phyloP scores from a whole-genome alignment of 2,329 filamentous ascomycete species.

The Colletotrichum melonis region DNA sequence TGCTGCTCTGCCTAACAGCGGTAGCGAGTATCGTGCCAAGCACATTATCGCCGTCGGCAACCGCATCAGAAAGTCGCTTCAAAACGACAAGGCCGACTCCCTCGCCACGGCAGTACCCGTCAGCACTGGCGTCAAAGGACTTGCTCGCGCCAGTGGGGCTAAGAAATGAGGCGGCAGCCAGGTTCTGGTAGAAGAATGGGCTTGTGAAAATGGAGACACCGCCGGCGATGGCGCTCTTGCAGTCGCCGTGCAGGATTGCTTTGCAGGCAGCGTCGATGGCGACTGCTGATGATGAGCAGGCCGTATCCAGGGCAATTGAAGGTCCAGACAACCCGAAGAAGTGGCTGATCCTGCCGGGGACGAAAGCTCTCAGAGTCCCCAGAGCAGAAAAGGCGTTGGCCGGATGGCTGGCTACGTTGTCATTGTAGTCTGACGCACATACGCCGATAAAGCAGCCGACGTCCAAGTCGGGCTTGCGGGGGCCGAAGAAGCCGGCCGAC shows the following conservation, averaged over 20 bases:
- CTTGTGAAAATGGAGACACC: conserved; percentile 41
- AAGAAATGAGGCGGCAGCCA: conserved; percentile 22
- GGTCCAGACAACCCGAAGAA: not conserved
- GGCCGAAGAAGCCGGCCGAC: conserved; percentile 39
- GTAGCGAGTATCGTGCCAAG: too few relatives aligned
- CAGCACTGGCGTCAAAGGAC: conserved; percentile 48
- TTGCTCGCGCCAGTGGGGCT: conserved; percentile 31
- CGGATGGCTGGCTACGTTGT: conserved; percentile 44
- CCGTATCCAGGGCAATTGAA: not conserved
- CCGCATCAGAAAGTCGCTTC: not conserved
- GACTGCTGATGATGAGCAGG: conserved; percentile 14
- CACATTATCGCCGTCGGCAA: not conserved
- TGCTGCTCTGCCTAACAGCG: too few relatives aligned
- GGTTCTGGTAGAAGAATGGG: conserved; percentile 37
- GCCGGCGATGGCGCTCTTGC: conserved; percentile 38
- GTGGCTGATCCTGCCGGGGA: not conserved
- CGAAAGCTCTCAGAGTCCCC: conserved; percentile 42
- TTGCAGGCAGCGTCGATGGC: conserved; percentile 42
- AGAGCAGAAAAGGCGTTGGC: conserved; percentile 46
- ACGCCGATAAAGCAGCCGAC: conserved; percentile 43
- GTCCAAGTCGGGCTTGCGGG: conserved; percentile 37
- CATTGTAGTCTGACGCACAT: conserved; percentile 42
- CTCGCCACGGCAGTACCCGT: conserved; percentile 57
- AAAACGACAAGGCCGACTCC: conserved; percentile 33
- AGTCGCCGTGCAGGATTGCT: conserved; percentile 36